These are phyloP conservation scores for Blastocystis sp. DNA, from an alignment of 352 stramenopile species.

Conservation along the genomic window DNA sequence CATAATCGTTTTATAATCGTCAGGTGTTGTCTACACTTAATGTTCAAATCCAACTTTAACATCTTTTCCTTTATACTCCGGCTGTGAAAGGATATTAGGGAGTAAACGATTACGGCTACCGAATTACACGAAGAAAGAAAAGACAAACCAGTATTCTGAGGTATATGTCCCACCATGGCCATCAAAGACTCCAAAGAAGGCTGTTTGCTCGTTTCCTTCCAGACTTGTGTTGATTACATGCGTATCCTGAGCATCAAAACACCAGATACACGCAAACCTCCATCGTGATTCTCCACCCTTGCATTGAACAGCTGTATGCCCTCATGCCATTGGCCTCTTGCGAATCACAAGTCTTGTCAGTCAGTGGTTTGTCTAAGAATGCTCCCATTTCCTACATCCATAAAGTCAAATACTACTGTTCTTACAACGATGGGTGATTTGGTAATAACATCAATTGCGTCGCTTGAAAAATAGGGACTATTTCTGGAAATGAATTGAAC, in stretches of 20 bases:
- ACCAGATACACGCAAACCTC: constrained; percentile 47
- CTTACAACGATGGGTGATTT: neutral
- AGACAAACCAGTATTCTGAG: constrained; percentile 59
- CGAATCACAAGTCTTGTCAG: constrained; percentile 62
- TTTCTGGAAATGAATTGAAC: neutral
- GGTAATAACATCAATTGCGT: constrained; percentile 1
- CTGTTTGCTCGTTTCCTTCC: constrained; percentile 56
- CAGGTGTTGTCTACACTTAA: constrained; percentile 22
- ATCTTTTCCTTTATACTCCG: constrained; percentile 60
- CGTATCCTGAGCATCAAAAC: constrained; percentile 54
- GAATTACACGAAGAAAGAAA: neutral
- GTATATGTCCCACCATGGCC: constrained; percentile 64
- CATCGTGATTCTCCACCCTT: constrained; percentile 66
- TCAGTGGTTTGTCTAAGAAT: constrained; percentile 65
- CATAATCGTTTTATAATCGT: constrained; percentile 53
- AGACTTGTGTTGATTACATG: constrained; percentile 63
- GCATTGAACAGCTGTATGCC: constrained; percentile 65
- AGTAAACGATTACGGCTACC: constrained; percentile 48
- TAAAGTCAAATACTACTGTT: neutral
- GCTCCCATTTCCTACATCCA: constrained; percentile 62
- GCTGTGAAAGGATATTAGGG: constrained; percentile 26
- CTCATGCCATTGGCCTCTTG: constrained; percentile 61
- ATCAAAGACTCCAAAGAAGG: constrained; percentile 66
- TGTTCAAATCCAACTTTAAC: neutral
- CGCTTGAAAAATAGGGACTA: neutral